Conservation (phyloP, 1,139 yeast genomes). For the Pneumocystis murina region DNA sequence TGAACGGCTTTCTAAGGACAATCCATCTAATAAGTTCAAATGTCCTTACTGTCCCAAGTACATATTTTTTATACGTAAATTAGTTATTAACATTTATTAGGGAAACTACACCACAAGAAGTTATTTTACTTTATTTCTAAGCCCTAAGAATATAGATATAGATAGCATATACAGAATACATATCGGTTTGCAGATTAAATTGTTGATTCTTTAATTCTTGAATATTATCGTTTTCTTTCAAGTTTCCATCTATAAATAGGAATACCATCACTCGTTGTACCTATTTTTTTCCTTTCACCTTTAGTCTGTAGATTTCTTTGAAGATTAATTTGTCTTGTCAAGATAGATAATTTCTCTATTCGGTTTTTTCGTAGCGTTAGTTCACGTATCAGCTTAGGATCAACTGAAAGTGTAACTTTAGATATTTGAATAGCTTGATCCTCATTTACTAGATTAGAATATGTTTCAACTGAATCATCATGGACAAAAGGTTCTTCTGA, state of each 20-base stretch:
- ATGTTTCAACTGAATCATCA: background rate
- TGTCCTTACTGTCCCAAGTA: background rate
- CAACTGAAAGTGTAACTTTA: background rate
- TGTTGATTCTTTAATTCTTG: background rate
- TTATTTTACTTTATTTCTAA: background rate
- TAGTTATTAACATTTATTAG: background rate
- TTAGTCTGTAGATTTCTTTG: conserved; percentile 11
- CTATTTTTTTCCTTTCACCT: conserved; percentile 11
- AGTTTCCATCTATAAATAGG: conserved; percentile 12
- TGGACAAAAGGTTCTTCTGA: background rate
- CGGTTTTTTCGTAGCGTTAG: conserved; percentile 6
- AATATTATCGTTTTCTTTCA: conserved; percentile 9
- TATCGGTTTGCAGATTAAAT: too few species aligned
- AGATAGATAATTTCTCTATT: conserved; percentile 1
- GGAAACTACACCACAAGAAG: background rate
- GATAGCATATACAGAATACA: background rate
- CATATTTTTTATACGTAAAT: background rate
- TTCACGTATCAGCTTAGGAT: conserved; percentile 3
- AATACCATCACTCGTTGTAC: conserved; percentile 9
- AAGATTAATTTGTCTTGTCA: conserved; percentile 7
- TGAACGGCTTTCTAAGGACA: conserved; percentile 26
- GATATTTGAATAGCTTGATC: background rate
- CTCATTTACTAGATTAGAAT: background rate
- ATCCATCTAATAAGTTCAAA: conserved; percentile 22
- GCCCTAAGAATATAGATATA: background rate